Conservation (phyloP, 2,329 filamentous ascomycete genomes). For the Pseudogymnoascus sp. region DNA sequence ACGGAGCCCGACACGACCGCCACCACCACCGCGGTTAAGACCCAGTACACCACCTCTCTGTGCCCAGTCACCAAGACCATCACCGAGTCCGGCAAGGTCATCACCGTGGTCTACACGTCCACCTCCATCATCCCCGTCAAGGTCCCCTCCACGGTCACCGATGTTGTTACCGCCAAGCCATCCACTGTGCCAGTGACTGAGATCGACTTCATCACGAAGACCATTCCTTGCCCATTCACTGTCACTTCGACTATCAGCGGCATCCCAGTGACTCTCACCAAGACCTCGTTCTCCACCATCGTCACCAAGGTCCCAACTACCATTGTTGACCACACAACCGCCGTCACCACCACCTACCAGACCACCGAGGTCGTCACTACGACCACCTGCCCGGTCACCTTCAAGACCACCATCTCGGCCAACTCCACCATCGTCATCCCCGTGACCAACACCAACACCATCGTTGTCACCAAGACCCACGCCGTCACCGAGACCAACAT, state of each 20-base stretch:
- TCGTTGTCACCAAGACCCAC: slow-evolving; percentile 35
- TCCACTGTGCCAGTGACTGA: slow-evolving; percentile 10
- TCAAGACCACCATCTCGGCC: slow-evolving; percentile 37
- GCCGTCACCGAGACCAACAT: slow-evolving; percentile 10
- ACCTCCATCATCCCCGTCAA: slow-evolving; percentile 21
- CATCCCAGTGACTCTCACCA: not conserved
- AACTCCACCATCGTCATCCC: slow-evolving; percentile 37
- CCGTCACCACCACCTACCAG: slow-evolving; percentile 29
- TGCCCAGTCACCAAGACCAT: slow-evolving; percentile 40
- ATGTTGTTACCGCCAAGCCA: not conserved
- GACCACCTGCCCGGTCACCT: slow-evolving; percentile 34
- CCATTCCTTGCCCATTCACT: slow-evolving; percentile 7
- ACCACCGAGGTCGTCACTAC: slow-evolving; percentile 35
- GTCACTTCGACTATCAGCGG: slow-evolving; percentile 10
- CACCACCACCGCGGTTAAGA: slow-evolving; percentile 16
- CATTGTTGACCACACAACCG: slow-evolving; percentile 31
- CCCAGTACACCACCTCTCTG: slow-evolving; percentile 31
- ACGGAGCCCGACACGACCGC: slow-evolving; percentile 28
- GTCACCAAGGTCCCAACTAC: slow-evolving; percentile 22
- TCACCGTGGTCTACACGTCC: slow-evolving; percentile 21
- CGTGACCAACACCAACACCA: slow-evolving; percentile 37
- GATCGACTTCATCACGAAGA: slow-evolving; percentile 14
- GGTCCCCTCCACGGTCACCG: slow-evolving; percentile 9
- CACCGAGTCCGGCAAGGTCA: slow-evolving; percentile 36
- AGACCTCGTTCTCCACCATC: slow-evolving; percentile 11